A percentile compares a stretch with the other conserved stretches of the same genome.
Evolutionary conservation across 2,329 filamentous ascomycete species (phyloP).

Genomic region (Exophiala aquamarina): DNA sequence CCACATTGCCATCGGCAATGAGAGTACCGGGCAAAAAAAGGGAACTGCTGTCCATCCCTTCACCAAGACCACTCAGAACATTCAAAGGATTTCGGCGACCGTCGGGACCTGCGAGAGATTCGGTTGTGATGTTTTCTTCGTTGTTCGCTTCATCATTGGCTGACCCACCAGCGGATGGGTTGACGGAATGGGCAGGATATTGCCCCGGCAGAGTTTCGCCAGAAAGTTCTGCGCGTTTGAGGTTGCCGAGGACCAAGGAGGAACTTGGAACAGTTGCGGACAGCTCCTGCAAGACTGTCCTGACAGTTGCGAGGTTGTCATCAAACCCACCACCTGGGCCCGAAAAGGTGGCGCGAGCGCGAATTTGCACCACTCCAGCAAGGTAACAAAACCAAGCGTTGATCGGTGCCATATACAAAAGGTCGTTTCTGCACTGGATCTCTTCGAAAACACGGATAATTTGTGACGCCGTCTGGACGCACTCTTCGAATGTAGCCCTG

Average conservation of each 20-base stretch:
- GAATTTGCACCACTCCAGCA: constrained; percentile 15
- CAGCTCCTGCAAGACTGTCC: background rate
- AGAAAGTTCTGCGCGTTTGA: constrained; percentile 2
- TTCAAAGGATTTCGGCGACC: constrained; percentile 9
- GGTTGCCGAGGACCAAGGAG: background rate
- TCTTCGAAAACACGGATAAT: constrained; percentile 14
- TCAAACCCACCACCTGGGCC: background rate
- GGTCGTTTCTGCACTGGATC: constrained; percentile 14
- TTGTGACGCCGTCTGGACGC: constrained; percentile 12
- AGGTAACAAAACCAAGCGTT: constrained; percentile 15
- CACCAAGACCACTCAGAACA: constrained; percentile 7
- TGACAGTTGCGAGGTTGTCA: background rate
- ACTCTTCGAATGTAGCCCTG: constrained; percentile 14
- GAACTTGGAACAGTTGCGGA: background rate
- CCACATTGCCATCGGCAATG: constrained; percentile 8
- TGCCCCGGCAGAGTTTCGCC: constrained; percentile 10
- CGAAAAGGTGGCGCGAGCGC: constrained; percentile 13
- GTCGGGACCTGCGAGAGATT: constrained; percentile 10
- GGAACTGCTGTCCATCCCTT: constrained; percentile 11
- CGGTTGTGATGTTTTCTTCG: constrained; percentile 9
- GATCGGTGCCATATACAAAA: constrained; percentile 14
- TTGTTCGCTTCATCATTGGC: constrained; percentile 7
- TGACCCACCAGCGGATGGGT: constrained; percentile 5
- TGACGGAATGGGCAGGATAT: constrained; percentile 7
- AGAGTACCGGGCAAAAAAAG: constrained; percentile 7